phyloP scores from a whole-genome alignment of 2,329 filamentous ascomycete species.

The Colletotrichum endophyticum region DNA sequence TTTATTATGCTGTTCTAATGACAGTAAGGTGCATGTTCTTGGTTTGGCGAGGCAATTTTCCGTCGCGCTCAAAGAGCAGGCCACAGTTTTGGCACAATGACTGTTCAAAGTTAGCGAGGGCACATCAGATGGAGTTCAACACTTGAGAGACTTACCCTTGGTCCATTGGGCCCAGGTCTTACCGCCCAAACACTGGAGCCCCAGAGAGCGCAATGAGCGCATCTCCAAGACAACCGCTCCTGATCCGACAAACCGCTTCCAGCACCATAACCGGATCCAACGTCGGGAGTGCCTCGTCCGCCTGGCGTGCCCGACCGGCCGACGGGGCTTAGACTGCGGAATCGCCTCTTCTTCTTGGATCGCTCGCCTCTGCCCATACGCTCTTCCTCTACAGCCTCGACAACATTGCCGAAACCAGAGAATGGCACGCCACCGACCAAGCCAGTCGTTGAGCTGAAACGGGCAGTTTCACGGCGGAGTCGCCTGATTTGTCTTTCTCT shows the following conservation, averaged over 20 bases:
- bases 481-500: conserved; percentile 89
- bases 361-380: conserved; percentile 90
- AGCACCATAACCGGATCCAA: conserved; percentile 71
- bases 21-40: conserved; percentile 23
- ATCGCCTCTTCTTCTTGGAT: conserved; percentile 93
- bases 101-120: conserved; percentile 44
- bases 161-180: conserved; percentile 84
- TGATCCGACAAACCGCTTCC: conserved; percentile 72
- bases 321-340: conserved; percentile 84
- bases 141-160: conserved; percentile 67
- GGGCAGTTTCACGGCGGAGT: conserved; percentile 86
- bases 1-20: conserved; percentile 11
- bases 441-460: conserved; percentile 86
- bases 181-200: conserved; percentile 95
- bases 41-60: conserved; percentile 66
- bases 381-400: conserved; percentile 67
- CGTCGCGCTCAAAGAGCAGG: conserved; percentile 85
- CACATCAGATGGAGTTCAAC: conserved; percentile 23
- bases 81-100: conserved; percentile 94
- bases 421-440: conserved; percentile 78
- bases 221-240: conserved; percentile 86
- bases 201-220: conserved; percentile 85
- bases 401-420: conserved; percentile 53
- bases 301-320: conserved; percentile 72
- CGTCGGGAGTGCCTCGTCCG: conserved; percentile 81